phyloP scores from a whole-genome alignment of 2,329 filamentous ascomycete genomes.

The Cercospora janseana region DNA sequence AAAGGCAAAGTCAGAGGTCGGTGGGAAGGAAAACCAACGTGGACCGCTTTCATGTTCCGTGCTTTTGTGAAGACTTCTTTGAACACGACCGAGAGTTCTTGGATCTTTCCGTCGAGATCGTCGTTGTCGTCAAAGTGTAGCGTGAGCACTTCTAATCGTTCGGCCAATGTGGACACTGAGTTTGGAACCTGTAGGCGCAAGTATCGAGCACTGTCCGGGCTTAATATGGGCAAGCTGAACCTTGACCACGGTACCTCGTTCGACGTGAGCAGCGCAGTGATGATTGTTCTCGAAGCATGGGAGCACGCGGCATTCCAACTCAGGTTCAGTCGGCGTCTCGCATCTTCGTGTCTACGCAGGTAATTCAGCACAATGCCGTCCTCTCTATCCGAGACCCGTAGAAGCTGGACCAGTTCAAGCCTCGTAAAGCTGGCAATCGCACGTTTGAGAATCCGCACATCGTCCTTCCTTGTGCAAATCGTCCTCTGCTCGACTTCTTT shows the following conservation, averaged over 20 bases:
- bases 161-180: constrained; percentile 52
- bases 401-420: constrained; percentile 63
- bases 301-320: constrained; percentile 63
- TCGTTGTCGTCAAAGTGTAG: constrained; percentile 61
- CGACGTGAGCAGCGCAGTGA: constrained; percentile 56
- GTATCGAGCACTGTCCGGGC: constrained; percentile 56
- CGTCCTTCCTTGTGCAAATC: constrained; percentile 52
- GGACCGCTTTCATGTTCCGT: constrained; percentile 60
- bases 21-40: constrained; percentile 62
- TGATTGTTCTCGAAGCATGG: constrained; percentile 59
- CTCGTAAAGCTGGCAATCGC: constrained; percentile 59
- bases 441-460: constrained; percentile 53
- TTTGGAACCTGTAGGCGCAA: constrained; percentile 50
- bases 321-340: constrained; percentile 49
- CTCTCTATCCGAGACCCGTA: constrained; percentile 60
- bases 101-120: constrained; percentile 58
- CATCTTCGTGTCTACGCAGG: constrained; percentile 46
- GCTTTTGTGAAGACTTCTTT: constrained; percentile 58
- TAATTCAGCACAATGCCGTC: constrained; percentile 56
- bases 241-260: constrained; percentile 55
- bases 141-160: constrained; percentile 61
- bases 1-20: constrained; percentile 57
- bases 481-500: constrained; percentile 52
- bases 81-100: constrained; percentile 58
- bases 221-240: constrained; percentile 63